Evolutionary conservation across 257 asterid genomes (phyloP).

Genomic region (Ajuga chamaepitys): DNA sequence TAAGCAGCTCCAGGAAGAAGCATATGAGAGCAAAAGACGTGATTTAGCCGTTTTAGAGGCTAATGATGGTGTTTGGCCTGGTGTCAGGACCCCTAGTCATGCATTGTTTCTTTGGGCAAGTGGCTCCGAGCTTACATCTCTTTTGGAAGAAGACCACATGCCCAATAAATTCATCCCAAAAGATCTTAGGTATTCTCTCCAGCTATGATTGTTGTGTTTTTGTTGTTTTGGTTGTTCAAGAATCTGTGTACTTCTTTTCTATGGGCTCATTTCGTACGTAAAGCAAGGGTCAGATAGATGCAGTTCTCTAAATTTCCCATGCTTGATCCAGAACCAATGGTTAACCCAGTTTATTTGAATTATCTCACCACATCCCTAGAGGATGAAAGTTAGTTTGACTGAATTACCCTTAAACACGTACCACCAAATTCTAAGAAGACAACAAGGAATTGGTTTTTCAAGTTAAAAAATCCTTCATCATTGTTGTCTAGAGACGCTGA

Average conservation of each 20-base stretch:
- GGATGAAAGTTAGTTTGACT: too few species aligned
- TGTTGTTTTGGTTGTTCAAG: not conserved
- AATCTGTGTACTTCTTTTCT: not conserved
- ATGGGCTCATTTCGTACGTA: too few species aligned
- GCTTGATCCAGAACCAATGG: too few species aligned
- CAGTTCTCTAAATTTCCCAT: too few species aligned
- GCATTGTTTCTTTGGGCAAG: slow-evolving; percentile 96
- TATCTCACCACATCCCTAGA: too few species aligned
- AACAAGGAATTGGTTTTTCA: too few species aligned
- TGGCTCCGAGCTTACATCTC: slow-evolving; percentile 85
- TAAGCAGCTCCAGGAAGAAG: slow-evolving; percentile 88
- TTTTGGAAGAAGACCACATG: slow-evolving; percentile 93
- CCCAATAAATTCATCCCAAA: slow-evolving; percentile 87
- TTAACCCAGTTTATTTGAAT: too few species aligned
- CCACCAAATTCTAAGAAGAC: too few species aligned
- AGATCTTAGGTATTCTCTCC: slow-evolving; percentile 61
- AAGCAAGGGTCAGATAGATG: too few species aligned
- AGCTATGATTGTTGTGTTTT: not conserved
- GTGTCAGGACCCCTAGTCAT: slow-evolving; percentile 84
- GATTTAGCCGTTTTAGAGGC: slow-evolving; percentile 91
- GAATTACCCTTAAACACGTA: too few species aligned
- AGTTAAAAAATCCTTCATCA: too few species aligned
- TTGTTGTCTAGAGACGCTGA: too few species aligned
- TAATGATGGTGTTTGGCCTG: slow-evolving; percentile 91
- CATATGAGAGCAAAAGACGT: slow-evolving; percentile 75